Percentiles rank a stretch among this genome's conserved stretches.
Evolutionary conservation across 257 asterid species (phyloP).

Genomic region (Nicotiana noctiflora): DNA sequence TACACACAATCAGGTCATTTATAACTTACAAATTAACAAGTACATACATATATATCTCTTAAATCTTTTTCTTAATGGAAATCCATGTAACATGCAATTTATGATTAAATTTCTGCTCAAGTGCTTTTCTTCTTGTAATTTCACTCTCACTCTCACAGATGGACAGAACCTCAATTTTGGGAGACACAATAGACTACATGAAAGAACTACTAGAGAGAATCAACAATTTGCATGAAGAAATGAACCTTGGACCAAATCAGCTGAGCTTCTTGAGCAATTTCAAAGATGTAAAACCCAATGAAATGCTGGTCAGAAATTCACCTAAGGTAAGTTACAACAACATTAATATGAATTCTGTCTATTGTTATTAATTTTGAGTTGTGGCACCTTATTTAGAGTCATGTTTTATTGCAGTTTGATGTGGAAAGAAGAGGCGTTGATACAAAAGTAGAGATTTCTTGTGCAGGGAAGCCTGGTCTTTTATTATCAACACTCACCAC

Average conservation of each 20-base stretch:
- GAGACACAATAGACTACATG: conserved; percentile 80
- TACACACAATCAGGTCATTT: too few relatives aligned
- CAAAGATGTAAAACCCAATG: conserved; percentile 48
- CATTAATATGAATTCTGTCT: neutral
- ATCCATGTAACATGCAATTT: too few relatives aligned
- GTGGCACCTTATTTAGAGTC: neutral
- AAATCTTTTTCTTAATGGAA: too few relatives aligned
- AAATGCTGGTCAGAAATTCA: conserved; percentile 46
- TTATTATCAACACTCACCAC: conserved; percentile 67
- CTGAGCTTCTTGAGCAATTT: conserved; percentile 32
- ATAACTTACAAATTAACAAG: too few relatives aligned
- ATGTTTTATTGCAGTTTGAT: conserved; percentile 37
- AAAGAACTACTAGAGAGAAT: conserved; percentile 62
- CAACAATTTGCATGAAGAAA: conserved; percentile 49
- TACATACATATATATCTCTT: too few relatives aligned
- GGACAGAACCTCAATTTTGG: conserved; percentile 86
- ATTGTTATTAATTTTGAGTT: neutral
- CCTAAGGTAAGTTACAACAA: conserved; percentile 43
- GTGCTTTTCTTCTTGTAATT: neutral
- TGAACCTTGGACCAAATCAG: conserved; percentile 34
- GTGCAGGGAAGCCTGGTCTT: conserved; percentile 57
- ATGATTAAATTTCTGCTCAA: too few relatives aligned
- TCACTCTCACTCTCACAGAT: conserved; percentile 33
- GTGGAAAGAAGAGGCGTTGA: conserved; percentile 54
- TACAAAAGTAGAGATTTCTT: conserved; percentile 47